Evolutionary conservation across 2,329 filamentous ascomycete species (phyloP).

Genomic region (Cytospora piceicola): DNA sequence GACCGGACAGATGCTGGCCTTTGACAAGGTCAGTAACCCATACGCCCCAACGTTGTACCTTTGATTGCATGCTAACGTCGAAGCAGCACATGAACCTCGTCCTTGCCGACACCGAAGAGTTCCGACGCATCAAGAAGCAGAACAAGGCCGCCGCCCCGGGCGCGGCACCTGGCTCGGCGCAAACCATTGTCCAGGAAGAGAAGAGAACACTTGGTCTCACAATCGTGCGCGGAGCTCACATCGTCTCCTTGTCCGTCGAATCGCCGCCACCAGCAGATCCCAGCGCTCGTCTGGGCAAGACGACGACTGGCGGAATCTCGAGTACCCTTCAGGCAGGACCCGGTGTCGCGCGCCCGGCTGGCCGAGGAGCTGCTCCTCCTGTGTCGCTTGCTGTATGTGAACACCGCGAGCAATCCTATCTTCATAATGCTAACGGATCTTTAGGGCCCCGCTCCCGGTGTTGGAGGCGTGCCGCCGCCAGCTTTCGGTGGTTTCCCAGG

Average conservation of each 20-base stretch:
- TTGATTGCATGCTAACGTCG: constrained; percentile 19
- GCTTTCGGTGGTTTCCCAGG: constrained; percentile 56
- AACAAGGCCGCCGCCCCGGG: constrained; percentile 71
- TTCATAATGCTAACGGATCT: constrained; percentile 32
- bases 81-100: constrained; percentile 97
- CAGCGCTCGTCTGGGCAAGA: constrained; percentile 82
- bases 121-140: constrained; percentile 86
- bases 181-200: constrained; percentile 87
- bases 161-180: constrained; percentile 61
- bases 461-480: constrained; percentile 72
- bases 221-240: constrained; percentile 91
- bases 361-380: constrained; percentile 72
- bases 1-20: constrained; percentile 97
- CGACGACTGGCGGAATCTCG: constrained; percentile 68
- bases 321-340: constrained; percentile 79
- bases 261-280: constrained; percentile 94
- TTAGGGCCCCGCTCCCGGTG: constrained; percentile 80
- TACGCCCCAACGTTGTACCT: neutral
- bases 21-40: constrained; percentile 76
- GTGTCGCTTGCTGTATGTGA: constrained; percentile 75
- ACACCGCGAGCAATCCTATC: neutral
- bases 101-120: constrained; percentile 97
- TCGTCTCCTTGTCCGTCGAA: constrained; percentile 93
- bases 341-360: constrained; percentile 88
- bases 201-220: constrained; percentile 96